Conservation (phyloP, 306 rosid genomes). For the Macrotyloma uniflorum region DNA sequence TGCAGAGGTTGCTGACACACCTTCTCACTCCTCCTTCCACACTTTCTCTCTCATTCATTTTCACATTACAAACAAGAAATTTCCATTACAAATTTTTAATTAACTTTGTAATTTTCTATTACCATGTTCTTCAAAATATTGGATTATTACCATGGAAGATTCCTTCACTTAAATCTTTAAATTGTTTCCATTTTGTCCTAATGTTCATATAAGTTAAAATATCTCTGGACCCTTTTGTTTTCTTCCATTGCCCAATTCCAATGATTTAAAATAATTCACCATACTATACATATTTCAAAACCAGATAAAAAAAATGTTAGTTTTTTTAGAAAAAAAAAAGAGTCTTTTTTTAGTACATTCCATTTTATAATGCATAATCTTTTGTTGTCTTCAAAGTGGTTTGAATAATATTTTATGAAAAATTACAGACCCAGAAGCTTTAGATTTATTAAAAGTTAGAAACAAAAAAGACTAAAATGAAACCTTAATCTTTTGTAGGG, state of each 20-base stretch:
- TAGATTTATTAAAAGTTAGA: too few species aligned
- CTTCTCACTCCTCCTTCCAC: background rate
- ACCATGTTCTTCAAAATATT: slow-evolving; percentile 8
- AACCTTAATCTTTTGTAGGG: too few species aligned
- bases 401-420: too few species aligned
- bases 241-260: background rate
- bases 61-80: background rate
- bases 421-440: too few species aligned
- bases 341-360: too few species aligned
- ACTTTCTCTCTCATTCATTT: background rate
- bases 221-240: background rate
- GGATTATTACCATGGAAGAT: slow-evolving; percentile 23
- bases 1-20: slow-evolving; percentile 42
- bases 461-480: too few species aligned
- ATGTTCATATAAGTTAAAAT: slow-evolving; percentile 14
- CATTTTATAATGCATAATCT: too few species aligned
- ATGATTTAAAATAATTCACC: slow-evolving; percentile 23
- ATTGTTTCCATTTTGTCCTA: slow-evolving; percentile 23
- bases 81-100: background rate
- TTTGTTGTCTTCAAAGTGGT: too few species aligned
- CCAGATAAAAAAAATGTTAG: background rate
- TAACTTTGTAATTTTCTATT: slow-evolving; percentile 8
- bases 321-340: too few species aligned
- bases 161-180: slow-evolving; percentile 15
- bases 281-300: slow-evolving; percentile 2